These are phyloP conservation scores for Solanum chiquidenum DNA, from an alignment of 257 asterid genomes.

Conservation along the genomic window DNA sequence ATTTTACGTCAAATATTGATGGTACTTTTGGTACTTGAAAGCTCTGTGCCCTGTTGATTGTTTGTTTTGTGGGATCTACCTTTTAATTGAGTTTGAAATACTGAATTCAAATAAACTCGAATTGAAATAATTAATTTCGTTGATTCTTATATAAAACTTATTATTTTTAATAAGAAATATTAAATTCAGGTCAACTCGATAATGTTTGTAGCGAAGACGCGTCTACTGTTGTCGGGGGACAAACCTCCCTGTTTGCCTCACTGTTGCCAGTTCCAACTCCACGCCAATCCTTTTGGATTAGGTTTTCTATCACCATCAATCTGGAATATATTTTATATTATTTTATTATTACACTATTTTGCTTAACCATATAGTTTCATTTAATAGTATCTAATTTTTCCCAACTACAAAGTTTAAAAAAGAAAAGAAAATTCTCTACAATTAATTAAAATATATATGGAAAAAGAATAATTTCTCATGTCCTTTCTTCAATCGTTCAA, in stretches of 20 bases:
- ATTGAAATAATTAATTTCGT: neutral
- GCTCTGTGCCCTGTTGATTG: neutral
- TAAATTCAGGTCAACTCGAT: neutral
- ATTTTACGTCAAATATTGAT: neutral
- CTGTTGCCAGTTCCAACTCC: neutral
- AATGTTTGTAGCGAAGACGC: neutral
- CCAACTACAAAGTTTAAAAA: neutral
- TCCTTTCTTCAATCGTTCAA: neutral
- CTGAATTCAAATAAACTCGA: too few species aligned
- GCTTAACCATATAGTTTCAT: neutral
- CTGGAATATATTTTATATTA: neutral
- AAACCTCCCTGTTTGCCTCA: neutral
- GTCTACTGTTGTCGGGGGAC: neutral
- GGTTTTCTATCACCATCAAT: neutral
- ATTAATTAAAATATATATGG: too few species aligned
- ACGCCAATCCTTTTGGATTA: neutral
- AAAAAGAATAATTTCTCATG: neutral
- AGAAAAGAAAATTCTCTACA: neutral
- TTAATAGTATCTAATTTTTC: neutral
- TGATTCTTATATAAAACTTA: neutral
- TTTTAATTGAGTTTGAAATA: neutral
- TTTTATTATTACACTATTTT: neutral
- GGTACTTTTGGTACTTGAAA: conserved; percentile 1
- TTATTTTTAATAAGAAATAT: neutral
- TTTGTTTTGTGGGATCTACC: neutral